Percentiles rank a stretch among this genome's conserved stretches.
These are phyloP conservation scores for Solanum bulbocastanum DNA, from an alignment of 257 asterid species.

Conservation along the genomic window DNA sequence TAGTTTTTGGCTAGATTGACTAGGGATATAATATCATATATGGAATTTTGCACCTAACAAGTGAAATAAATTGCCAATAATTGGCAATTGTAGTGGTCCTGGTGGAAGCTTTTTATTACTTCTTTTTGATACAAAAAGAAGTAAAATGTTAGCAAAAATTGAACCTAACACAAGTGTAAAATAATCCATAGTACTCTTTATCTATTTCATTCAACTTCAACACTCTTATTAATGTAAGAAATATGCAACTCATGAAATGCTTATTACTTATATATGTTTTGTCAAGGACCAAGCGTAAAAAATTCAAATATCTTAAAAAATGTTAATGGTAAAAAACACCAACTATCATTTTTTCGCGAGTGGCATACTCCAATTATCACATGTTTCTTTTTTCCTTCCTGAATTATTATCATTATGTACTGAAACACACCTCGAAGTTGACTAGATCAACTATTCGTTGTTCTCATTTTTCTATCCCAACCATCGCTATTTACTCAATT, in stretches of 20 bases:
- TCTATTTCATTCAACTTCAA: neutral
- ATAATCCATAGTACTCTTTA: neutral
- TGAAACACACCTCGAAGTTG: too few species aligned
- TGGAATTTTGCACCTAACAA: slow-evolving; percentile 2
- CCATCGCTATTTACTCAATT: too few species aligned
- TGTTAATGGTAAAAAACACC: too few species aligned
- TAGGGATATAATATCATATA: neutral
- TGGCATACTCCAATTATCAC: too few species aligned
- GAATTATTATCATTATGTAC: too few species aligned
- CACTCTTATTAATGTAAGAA: neutral
- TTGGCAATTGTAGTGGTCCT: neutral
- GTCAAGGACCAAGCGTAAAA: neutral
- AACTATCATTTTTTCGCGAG: too few species aligned
- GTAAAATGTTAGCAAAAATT: neutral
- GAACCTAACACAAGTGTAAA: neutral
- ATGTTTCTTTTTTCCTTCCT: too few species aligned
- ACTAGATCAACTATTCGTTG: too few species aligned
- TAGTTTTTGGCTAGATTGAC: neutral
- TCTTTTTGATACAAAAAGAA: neutral
- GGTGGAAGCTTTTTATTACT: neutral
- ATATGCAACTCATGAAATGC: neutral
- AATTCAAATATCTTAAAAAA: too few species aligned
- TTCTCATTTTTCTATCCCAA: too few species aligned
- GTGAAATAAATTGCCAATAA: neutral
- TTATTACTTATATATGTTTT: neutral